phyloP scores from a whole-genome alignment of 2,329 filamentous ascomycete genomes.

The Plectosphaerella plurivora region DNA sequence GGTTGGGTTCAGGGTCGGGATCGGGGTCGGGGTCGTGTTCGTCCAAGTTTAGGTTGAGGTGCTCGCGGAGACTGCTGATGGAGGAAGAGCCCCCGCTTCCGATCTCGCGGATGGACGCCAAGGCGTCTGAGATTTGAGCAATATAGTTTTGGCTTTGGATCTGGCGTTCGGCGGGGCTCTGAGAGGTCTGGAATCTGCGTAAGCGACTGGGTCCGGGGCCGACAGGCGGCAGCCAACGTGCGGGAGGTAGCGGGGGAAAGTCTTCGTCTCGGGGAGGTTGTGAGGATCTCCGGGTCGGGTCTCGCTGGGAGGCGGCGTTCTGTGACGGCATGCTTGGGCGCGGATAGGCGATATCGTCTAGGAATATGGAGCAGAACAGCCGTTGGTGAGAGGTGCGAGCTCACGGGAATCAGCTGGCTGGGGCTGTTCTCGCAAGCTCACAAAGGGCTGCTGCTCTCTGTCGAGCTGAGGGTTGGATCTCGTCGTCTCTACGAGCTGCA shows the following conservation, averaged over 20 bases:
- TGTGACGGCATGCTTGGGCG: slow-evolving; percentile 12
- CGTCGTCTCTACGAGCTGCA: too few species aligned
- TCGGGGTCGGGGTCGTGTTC: slow-evolving; percentile 26
- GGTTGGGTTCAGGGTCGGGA: neutral
- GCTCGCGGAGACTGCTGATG: slow-evolving; percentile 14
- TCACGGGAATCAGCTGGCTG: too few species aligned
- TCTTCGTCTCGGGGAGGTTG: slow-evolving; percentile 21
- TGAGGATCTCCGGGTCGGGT: slow-evolving; percentile 16
- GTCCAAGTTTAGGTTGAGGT: slow-evolving; percentile 33
- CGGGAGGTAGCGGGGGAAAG: slow-evolving; percentile 23
- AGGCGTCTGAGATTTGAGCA: neutral
- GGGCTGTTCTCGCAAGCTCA: too few species aligned
- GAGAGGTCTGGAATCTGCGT: slow-evolving; percentile 1
- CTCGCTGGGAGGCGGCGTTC: slow-evolving; percentile 4
- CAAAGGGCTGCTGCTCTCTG: too few species aligned
- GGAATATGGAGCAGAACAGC: neutral
- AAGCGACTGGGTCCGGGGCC: slow-evolving; percentile 14
- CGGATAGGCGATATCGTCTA: too few species aligned
- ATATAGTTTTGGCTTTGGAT: slow-evolving; percentile 20
- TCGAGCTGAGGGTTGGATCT: too few species aligned
- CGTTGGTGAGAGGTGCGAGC: too few species aligned
- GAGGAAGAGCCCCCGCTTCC: too few species aligned
- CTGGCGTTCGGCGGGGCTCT: slow-evolving; percentile 13
- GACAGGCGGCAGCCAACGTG: slow-evolving; percentile 24
- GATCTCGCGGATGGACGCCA: neutral